Evolutionary conservation across 352 stramenopile species (phyloP).

Genomic region (Thraustochytrium striatum): DNA sequence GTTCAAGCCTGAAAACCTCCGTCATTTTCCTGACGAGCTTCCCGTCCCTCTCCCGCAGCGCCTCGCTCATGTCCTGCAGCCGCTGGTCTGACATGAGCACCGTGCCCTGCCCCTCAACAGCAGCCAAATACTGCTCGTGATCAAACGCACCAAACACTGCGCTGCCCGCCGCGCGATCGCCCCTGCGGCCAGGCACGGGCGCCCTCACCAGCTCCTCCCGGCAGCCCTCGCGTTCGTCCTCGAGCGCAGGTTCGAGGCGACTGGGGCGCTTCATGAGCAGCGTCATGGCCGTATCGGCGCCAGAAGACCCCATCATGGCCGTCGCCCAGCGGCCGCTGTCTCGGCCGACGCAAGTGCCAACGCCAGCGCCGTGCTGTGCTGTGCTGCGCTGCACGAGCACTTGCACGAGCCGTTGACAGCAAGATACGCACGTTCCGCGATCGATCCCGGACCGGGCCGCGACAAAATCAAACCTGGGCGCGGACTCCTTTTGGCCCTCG

Average conservation of each 20-base stretch:
- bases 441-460: background rate
- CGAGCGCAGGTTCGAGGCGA: background rate
- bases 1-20: slow-evolving; percentile 13
- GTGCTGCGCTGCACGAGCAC: background rate
- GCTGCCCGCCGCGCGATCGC: no score
- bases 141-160: background rate
- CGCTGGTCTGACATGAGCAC: background rate
- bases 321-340: no score
- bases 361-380: background rate
- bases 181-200: background rate
- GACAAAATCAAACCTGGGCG: background rate
- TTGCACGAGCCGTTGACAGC: background rate
- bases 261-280: no score
- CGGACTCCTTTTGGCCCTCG: background rate
- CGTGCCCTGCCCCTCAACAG: background rate
- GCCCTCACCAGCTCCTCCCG: background rate
- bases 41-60: background rate
- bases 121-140: background rate
- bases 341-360: background rate
- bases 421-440: background rate
- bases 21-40: slow-evolving; percentile 7
- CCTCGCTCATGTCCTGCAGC: background rate
- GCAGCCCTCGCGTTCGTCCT: background rate
- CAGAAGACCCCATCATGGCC: no score
- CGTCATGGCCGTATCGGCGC: no score